Evolutionary conservation across 352 stramenopile species (phyloP).

Genomic region (Globisporangium parvum): DNA sequence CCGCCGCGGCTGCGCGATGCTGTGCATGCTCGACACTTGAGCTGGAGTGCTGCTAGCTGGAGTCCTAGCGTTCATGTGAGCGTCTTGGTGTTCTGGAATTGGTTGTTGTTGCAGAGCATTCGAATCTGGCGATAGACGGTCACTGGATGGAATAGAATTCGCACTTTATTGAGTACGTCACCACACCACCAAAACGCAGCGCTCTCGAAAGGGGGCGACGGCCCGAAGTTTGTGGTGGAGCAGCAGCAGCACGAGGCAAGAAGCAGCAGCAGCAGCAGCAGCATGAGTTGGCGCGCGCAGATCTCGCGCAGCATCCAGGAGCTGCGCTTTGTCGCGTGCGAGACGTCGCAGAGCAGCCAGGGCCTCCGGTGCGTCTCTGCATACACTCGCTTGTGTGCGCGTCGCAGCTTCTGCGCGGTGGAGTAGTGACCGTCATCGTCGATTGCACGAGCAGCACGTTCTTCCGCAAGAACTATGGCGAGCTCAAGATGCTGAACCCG

Average conservation of each 20-base stretch:
- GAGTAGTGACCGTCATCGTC: no score
- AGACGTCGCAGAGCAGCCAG: constrained; percentile 79
- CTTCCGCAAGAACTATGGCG: constrained; percentile 83
- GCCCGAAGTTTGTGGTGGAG: background rate
- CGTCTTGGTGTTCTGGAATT: no score
- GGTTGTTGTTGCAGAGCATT: no score
- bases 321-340: constrained; percentile 79
- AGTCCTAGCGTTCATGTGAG: no score
- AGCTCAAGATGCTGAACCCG: constrained; percentile 88
- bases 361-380: constrained; percentile 53
- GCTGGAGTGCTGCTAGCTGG: no score
- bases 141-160: background rate
- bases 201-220: background rate
- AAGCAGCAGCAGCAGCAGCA: constrained; percentile 2
- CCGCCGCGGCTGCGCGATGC: constrained; percentile 89
- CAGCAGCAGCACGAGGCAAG: background rate
- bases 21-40: constrained; percentile 93
- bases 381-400: constrained; percentile 5
- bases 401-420: no score
- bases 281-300: constrained; percentile 86
- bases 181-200: no score
- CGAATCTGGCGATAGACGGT: no score
- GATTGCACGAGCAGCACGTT: constrained; percentile 43
- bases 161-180: no score
- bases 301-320: constrained; percentile 84